Base-by-base conservation (phyloP, 495 filamentous ascomycete genomes). In the Sordaria brevicollis region DNA sequence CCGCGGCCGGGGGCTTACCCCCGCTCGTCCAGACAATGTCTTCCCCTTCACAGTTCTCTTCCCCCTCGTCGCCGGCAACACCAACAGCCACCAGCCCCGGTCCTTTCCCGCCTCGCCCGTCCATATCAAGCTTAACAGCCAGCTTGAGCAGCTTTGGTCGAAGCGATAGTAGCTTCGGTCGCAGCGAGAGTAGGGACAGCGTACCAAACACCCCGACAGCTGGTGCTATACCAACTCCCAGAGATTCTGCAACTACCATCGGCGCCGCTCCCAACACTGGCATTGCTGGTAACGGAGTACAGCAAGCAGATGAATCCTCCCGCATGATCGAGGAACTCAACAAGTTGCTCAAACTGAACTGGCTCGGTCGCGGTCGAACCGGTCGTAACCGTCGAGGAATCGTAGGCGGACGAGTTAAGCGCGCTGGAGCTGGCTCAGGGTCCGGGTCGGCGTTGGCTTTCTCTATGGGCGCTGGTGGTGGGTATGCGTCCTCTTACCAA, bases 261-360 rank as follows among this genome's bases (percentile, higher is more conserved):
- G 8, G 66, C 25, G 13, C 25, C 11, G 37, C 25, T n/a, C n/a
- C 19, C 19, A 39, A 15, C 10, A 41, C 29, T 9, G 7, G 33
- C 34, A 17, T 29, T 25, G n/a, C 31, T 37, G 29, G 2, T 84
- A 39, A 10, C 2, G 35, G n/a, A 34, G 38, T 38, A 11, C 29
- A n/a, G n/a, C n/a, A n/a, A n/a, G n/a, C 85, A 5, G 92, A 96
- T 72, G 87, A 89, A n/a, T 78, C 84, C 0, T 94, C 96, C 79
- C 86, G 85, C 66, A 91, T 88, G 80, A 91, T 97, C 75, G 93
- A 96, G 69, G 84, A 92, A 73, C 83, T 99, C 69, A 89, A 89
- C 54, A 91, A 92, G 74, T 87, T 92, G 65, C 83, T 99, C 69
- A 99, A 98, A 79, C 85, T 96, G 73, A 99, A 99, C 80, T 99